Conservation (phyloP, 805 yeast species). For the Nakazawaea pomicola region DNA sequence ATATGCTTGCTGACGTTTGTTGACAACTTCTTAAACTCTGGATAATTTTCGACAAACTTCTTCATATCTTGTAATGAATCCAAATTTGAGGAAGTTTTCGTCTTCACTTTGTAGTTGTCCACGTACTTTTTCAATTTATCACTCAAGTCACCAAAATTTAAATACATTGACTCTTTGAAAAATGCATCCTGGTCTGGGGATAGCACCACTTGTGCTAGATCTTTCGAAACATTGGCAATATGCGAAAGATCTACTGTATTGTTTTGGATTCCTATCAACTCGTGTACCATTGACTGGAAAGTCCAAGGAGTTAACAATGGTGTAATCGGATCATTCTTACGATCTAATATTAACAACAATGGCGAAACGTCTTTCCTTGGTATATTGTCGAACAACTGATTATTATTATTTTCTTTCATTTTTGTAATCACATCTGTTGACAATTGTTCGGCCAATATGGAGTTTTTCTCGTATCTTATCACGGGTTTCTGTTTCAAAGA, state of each 20-base stretch:
- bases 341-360: conserved; percentile 67
- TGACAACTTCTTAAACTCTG: conserved; percentile 86
- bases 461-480: conserved; percentile 71
- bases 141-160: conserved; percentile 93
- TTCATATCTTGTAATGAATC: conserved; percentile 86
- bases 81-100: conserved; percentile 68
- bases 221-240: conserved; percentile 52
- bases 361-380: conserved; percentile 64
- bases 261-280: conserved; percentile 74
- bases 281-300: conserved; percentile 96
- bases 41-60: conserved; percentile 84
- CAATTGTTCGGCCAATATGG: conserved; percentile 57
- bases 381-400: conserved; percentile 64
- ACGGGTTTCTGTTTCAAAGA: conserved; percentile 76
- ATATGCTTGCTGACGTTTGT: conserved; percentile 90
- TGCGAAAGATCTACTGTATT: conserved; percentile 68
- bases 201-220: conserved; percentile 57
- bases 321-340: conserved; percentile 88
- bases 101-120: conserved; percentile 70
- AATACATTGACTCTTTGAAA: conserved; percentile 73
- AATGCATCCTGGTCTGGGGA: conserved; percentile 71
- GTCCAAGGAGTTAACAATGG: conserved; percentile 96
- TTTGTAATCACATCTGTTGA: conserved; percentile 62
- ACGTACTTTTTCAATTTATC: conserved; percentile 84
- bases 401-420: conserved; percentile 49